These are phyloP conservation scores for Harringtonia aguacate DNA, from an alignment of 2,329 filamentous ascomycete species.

Conservation along the genomic window DNA sequence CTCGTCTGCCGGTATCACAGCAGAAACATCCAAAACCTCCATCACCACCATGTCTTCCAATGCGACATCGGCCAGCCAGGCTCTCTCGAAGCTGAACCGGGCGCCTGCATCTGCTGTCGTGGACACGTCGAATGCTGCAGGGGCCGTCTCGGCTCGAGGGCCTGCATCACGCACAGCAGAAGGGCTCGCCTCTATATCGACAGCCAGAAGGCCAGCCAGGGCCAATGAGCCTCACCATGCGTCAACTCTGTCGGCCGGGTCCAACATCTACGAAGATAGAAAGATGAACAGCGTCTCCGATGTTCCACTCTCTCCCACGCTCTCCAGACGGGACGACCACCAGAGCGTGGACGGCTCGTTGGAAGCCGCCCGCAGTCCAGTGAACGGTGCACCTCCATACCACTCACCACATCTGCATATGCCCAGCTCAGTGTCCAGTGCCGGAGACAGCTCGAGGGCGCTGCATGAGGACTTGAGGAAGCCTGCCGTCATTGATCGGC, in stretches of 20 bases:
- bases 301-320: constrained; percentile 18
- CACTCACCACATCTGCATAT: constrained; percentile 10
- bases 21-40: constrained; percentile 39
- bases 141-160: constrained; percentile 33
- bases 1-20: constrained; percentile 21
- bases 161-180: constrained; percentile 31
- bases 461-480: constrained; percentile 26
- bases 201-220: constrained; percentile 27
- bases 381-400: constrained; percentile 19
- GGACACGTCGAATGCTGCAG: constrained; percentile 35
- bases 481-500: constrained; percentile 44
- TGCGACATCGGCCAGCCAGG: constrained; percentile 27
- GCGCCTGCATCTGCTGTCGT: constrained; percentile 29
- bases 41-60: constrained; percentile 35
- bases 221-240: constrained; percentile 18
- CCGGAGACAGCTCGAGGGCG: not conserved
- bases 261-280: constrained; percentile 26
- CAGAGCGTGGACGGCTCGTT: constrained; percentile 32
- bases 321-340: constrained; percentile 30
- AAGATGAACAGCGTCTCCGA: constrained; percentile 16
- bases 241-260: constrained; percentile 22
- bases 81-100: constrained; percentile 30
- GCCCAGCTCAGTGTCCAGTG: not conserved
- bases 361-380: constrained; percentile 33
- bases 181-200: constrained; percentile 25